Conservation (phyloP, 2,329 filamentous ascomycete genomes). For the Coniochaeta prunicola region DNA sequence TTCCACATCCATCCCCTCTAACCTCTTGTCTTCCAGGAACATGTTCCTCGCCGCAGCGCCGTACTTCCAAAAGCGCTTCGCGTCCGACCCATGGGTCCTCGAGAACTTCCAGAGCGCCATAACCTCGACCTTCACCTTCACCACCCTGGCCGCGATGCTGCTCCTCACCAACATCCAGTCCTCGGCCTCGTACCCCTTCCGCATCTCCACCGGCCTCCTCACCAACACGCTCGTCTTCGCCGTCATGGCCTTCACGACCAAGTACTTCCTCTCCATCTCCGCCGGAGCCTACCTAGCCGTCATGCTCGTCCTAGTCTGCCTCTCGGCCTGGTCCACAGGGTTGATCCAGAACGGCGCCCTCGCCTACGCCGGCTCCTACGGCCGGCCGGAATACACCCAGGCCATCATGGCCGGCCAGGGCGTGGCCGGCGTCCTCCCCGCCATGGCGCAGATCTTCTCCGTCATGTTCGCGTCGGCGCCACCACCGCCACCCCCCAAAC, state of each 20-base stretch:
- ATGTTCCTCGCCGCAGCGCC: conserved; percentile 96
- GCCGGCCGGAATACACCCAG: conserved; percentile 82
- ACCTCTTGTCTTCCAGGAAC: conserved; percentile 54
- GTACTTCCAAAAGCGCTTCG: conserved; percentile 83
- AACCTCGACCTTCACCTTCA: conserved; percentile 75
- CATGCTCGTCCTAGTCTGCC: conserved; percentile 72
- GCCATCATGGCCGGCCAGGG: conserved; percentile 94
- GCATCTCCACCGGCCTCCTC: conserved; percentile 70
- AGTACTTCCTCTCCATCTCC: conserved; percentile 54
- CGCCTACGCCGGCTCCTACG: conserved; percentile 82
- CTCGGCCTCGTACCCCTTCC: conserved; percentile 77
- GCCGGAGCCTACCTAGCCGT: conserved; percentile 70
- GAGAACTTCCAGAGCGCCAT: conserved; percentile 86
- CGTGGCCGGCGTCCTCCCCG: conserved; percentile 82
- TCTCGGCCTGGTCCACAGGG: conserved; percentile 72
- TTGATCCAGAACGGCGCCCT: conserved; percentile 92
- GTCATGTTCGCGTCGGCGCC: conserved; percentile 59
- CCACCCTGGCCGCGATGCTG: conserved; percentile 70
- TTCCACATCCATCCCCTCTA: conserved; percentile 4
- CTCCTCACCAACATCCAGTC: conserved; percentile 74
- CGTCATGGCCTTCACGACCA: conserved; percentile 74
- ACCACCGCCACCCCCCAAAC: conserved; percentile 18
- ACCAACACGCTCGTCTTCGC: conserved; percentile 73
- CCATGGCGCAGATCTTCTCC: conserved; percentile 77
- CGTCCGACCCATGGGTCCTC: conserved; percentile 60